Evolutionary conservation across 2,329 filamentous ascomycete genomes (phyloP), one percentile per base, ranked within the genome.

Genomic region (Macrophomina phaseolina): DNA sequence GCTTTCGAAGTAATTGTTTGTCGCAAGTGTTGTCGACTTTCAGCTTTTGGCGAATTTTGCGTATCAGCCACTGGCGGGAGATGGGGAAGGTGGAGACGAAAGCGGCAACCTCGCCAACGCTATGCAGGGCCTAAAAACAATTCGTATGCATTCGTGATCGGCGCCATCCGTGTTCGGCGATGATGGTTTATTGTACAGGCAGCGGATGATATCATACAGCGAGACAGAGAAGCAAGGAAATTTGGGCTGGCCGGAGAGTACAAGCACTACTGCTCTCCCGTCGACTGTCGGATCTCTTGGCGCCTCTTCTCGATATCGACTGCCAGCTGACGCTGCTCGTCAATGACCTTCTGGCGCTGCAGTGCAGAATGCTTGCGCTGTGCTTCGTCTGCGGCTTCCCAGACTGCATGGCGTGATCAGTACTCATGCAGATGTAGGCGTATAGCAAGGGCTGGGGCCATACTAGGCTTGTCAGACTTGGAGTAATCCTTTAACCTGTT

Each of bases 401-500:
- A 69, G 64, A 69, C 67, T 69, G 40, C 34, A 18, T 18, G 18
- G 23, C 8, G 5, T 6, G 32, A 40, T 49, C 23, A 30, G 61
- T n/a, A 49, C 40, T 11, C n/a, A 42, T 28, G 16, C 9, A 12
- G 1, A n/a, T 16, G n/a, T 2, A 42, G 14, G 36, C 9, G n/a
- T 16, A 40, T 16, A 40, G n/a, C 14, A 49, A 16, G 42, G 30
- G 18, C 23, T 28, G 5, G 14, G 51, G 28, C 82, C 90, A 68
- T 84, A 97, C 93, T 97, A 51, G 92, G 92, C 81, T 94, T 97
- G 76, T 97, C 90, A 14, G 91, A 95, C 82, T 94, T 96, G 32
- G 92, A 91, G 78, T 94, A 92, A 73, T 94, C 88, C 84, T 97
- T 97, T 76, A 99, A 80, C 73, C 90, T 89, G 58, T 76, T 86